Evolutionary conservation across 192 early-diverging fungal species (phyloP).

Genomic region (Umbelopsis ramanniana): DNA sequence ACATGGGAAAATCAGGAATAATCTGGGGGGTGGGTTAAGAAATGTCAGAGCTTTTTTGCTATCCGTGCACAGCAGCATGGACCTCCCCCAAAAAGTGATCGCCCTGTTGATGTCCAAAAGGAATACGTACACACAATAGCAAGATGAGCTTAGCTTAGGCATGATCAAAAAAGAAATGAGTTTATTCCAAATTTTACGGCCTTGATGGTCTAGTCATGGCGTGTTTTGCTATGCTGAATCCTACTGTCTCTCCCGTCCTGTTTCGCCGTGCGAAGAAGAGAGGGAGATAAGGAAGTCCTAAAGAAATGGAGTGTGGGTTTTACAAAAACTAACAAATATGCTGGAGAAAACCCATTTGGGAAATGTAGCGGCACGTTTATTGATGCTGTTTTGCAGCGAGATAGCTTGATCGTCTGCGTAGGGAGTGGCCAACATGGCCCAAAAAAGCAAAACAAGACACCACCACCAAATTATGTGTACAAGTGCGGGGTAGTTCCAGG

Average conservation of each 20-base stretch:
- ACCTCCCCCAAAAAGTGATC: slow-evolving; percentile 16
- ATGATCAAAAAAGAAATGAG: too few species aligned
- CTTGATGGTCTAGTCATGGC: too few species aligned
- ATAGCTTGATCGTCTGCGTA: not conserved
- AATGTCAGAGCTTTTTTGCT: not conserved
- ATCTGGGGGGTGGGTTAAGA: not conserved
- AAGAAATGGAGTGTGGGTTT: not conserved
- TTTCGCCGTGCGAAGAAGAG: too few species aligned
- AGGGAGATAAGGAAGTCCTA: too few species aligned
- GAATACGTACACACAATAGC: not conserved
- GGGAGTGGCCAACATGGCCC: not conserved
- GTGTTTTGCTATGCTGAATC: too few species aligned
- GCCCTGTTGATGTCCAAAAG: slow-evolving; percentile 20
- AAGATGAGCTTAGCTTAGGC: not conserved
- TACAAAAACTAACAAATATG: not conserved
- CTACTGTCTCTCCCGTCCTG: too few species aligned
- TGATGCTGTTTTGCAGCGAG: not conserved
- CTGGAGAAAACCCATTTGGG: not conserved
- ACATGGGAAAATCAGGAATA: not conserved
- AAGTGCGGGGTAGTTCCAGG: slow-evolving; percentile 7
- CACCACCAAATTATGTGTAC: slow-evolving; percentile 8
- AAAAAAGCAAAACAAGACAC: not conserved
- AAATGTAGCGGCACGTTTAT: not conserved
- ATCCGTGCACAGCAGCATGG: slow-evolving; percentile 4
- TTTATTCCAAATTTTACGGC: too few species aligned